Percentiles rank a stretch among this genome's conserved stretches.
These are phyloP conservation scores for Phaeosphaeriaceae sp. DNA, from an alignment of 2,329 filamentous ascomycete genomes.

Conservation along the genomic window DNA sequence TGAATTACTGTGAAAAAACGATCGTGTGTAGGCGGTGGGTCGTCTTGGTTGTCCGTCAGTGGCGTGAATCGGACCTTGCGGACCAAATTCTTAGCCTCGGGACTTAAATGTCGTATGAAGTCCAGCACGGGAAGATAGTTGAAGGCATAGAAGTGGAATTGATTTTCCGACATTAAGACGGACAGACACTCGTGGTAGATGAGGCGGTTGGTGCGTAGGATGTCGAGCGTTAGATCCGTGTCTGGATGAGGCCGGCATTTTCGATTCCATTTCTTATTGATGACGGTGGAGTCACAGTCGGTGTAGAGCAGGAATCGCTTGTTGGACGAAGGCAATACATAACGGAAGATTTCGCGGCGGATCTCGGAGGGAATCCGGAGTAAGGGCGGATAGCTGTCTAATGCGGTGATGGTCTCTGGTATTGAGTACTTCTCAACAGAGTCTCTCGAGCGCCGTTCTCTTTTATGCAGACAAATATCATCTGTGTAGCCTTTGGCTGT, in stretches of 20 bases:
- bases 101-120: constrained; percentile 48
- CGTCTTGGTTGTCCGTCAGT: constrained; percentile 44
- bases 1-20: constrained; percentile 49
- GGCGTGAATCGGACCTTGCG: constrained; percentile 48
- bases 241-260: constrained; percentile 44
- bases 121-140: constrained; percentile 50
- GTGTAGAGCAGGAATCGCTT: constrained; percentile 56
- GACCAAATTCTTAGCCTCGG: constrained; percentile 46
- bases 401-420: constrained; percentile 44
- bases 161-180: constrained; percentile 49
- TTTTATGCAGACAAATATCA: constrained; percentile 33
- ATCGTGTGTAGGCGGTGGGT: constrained; percentile 44
- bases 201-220: constrained; percentile 46
- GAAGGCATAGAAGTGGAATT: constrained; percentile 50
- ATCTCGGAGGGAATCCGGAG: constrained; percentile 49
- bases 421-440: constrained; percentile 46
- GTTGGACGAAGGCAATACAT: constrained; percentile 46
- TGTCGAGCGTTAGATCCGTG: constrained; percentile 40
- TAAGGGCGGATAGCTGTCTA: constrained; percentile 46
- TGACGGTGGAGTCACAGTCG: constrained; percentile 47
- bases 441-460: constrained; percentile 35
- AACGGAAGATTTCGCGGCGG: constrained; percentile 47
- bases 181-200: constrained; percentile 50
- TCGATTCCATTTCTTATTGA: constrained; percentile 49
- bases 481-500: constrained; percentile 31